These are phyloP conservation scores for Musa itinerans DNA, from an alignment of 176 grass and related monocot species.

Conservation along the genomic window DNA sequence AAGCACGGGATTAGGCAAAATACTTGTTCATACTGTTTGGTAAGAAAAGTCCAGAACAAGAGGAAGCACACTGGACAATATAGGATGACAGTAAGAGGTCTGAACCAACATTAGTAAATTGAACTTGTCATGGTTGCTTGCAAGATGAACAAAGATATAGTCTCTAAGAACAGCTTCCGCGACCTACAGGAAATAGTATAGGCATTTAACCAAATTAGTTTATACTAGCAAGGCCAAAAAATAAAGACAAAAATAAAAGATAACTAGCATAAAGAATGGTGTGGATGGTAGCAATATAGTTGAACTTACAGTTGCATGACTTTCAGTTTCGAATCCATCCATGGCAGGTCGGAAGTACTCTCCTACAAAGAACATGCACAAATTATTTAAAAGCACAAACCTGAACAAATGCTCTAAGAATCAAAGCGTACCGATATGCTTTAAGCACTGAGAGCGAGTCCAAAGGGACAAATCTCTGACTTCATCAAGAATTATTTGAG, in stretches of 20 bases:
- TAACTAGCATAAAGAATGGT: neutral
- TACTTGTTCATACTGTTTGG: neutral
- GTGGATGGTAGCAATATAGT: neutral
- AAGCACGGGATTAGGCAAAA: constrained; percentile 22
- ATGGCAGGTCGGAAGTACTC: constrained; percentile 80
- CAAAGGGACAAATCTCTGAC: constrained; percentile 59
- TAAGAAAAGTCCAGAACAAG: too few relatives aligned
- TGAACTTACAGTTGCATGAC: constrained; percentile 55
- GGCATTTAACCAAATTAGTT: constrained; percentile 2
- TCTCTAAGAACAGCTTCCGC: constrained; percentile 84
- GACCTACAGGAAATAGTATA: constrained; percentile 45
- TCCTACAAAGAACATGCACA: constrained; percentile 39
- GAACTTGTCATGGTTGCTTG: constrained; percentile 75
- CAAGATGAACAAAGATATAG: constrained; percentile 74
- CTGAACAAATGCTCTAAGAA: constrained; percentile 21
- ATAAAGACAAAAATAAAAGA: constrained; percentile 23
- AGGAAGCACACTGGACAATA: too few relatives aligned
- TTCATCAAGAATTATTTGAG: constrained; percentile 96
- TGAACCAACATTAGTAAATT: constrained; percentile 74
- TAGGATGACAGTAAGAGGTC: neutral
- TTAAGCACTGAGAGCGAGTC: constrained; percentile 68
- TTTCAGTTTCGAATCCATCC: constrained; percentile 73
- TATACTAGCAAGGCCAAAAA: neutral
- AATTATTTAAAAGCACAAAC: constrained; percentile 22
- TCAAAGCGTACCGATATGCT: constrained; percentile 64